phyloP scores from a whole-genome alignment of 2,329 filamentous ascomycete genomes.

The Aspergillus oerlinghausenensis region DNA sequence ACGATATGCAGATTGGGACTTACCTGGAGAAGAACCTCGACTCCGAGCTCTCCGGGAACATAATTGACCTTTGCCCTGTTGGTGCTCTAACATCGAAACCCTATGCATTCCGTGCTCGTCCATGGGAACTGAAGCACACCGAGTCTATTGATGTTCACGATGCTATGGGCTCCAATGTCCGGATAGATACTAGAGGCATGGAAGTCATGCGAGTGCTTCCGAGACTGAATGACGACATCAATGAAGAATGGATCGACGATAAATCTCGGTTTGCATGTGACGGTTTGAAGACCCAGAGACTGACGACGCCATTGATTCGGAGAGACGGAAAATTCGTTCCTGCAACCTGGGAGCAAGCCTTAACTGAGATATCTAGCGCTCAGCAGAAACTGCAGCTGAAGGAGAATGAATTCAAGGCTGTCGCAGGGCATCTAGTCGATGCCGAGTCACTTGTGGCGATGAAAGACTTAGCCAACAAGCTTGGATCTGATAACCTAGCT shows the following conservation, averaged over 20 bases:
- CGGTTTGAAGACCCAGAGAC: slow-evolving; percentile 89
- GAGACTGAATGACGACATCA: slow-evolving; percentile 92
- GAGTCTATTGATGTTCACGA: slow-evolving; percentile 95
- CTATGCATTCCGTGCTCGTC: slow-evolving; percentile 92
- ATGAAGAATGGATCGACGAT: slow-evolving; percentile 99
- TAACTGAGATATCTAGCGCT: slow-evolving; percentile 78
- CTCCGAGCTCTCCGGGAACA: slow-evolving; percentile 91
- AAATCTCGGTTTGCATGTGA: slow-evolving; percentile 96
- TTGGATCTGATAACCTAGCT: slow-evolving; percentile 92
- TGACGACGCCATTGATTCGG: slow-evolving; percentile 87
- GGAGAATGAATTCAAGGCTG: slow-evolving; percentile 91
- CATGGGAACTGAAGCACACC: slow-evolving; percentile 95
- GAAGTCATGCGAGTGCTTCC: slow-evolving; percentile 95
- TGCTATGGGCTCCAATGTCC: slow-evolving; percentile 87
- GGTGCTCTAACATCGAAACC: slow-evolving; percentile 95
- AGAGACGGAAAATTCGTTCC: slow-evolving; percentile 88
- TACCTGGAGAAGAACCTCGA: slow-evolving; percentile 93
- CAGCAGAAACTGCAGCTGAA: slow-evolving; percentile 75
- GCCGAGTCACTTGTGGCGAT: slow-evolving; percentile 91
- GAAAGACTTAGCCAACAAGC: slow-evolving; percentile 95
- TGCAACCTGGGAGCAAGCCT: slow-evolving; percentile 90
- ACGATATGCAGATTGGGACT: slow-evolving; percentile 96
- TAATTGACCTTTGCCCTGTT: slow-evolving; percentile 97
- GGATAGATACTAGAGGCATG: slow-evolving; percentile 85
- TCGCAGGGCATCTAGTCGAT: slow-evolving; percentile 87